phyloP scores from a whole-genome alignment of 768 basidiomycete genomes.

The Tephrocybe sp. region DNA sequence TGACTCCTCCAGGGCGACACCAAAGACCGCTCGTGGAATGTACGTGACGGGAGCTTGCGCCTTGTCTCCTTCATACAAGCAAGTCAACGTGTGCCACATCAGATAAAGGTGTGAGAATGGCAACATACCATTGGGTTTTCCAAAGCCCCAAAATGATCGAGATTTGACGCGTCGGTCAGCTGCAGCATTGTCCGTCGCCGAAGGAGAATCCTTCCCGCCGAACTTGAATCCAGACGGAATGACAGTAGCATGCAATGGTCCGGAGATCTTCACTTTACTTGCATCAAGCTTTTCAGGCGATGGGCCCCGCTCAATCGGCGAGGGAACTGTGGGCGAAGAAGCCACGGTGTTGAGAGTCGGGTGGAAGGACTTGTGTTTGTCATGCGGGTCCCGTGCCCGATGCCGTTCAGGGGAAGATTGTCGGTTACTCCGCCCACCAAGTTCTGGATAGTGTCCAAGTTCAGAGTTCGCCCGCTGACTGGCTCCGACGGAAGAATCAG shows the following conservation, averaged over 20 bases:
- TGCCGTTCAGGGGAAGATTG: slow-evolving; percentile 56
- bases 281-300: slow-evolving; percentile 56
- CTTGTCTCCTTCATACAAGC: slow-evolving; percentile 30
- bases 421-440: slow-evolving; percentile 39
- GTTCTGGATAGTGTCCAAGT: slow-evolving; percentile 77
- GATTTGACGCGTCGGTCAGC: slow-evolving; percentile 87
- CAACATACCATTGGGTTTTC: slow-evolving; percentile 54
- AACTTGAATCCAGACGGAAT: slow-evolving; percentile 92
- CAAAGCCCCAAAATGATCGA: slow-evolving; percentile 92
- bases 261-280: slow-evolving; percentile 84
- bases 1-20: slow-evolving; percentile 83
- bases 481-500: slow-evolving; percentile 29
- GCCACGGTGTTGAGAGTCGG: slow-evolving; percentile 51
- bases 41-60: slow-evolving; percentile 34
- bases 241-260: slow-evolving; percentile 79
- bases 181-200: slow-evolving; percentile 34
- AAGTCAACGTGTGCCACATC: slow-evolving; percentile 13
- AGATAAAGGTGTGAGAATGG: slow-evolving; percentile 8
- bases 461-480: slow-evolving; percentile 75
- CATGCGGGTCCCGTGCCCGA: slow-evolving; percentile 47
- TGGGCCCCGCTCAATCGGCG: slow-evolving; percentile 48
- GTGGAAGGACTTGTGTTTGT: slow-evolving; percentile 63
- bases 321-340: slow-evolving; percentile 43
- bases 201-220: slow-evolving; percentile 65
- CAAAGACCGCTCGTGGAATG: slow-evolving; percentile 79